Base-by-base conservation (phyloP, 2,329 filamentous ascomycete genomes). In the Fusarium cicatricum region DNA sequence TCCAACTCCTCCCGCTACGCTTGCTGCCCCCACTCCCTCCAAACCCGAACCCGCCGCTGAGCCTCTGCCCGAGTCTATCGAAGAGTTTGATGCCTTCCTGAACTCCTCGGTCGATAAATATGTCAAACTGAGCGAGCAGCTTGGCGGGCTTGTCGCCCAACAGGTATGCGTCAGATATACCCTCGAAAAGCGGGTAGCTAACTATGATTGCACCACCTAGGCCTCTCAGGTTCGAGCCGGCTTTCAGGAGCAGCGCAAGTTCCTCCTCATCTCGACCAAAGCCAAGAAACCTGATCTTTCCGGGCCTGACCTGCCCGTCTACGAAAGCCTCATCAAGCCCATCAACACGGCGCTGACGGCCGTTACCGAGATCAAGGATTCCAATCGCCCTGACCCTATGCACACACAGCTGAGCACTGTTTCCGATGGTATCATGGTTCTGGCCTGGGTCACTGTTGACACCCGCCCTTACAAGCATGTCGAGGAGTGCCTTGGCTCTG, bases 361-460 rank as follows among this genome's bases (percentile, higher is more conserved):
- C 40, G 91, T 95, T 50, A 89, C 87, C 68, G 88, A 90, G 62
- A 85, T 97, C 70, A 89, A 91, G 73, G 92, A 97, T 68, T 82
- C 83, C 54, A 96, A 96, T 75, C 86, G 92, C 37, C 86, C 85
- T 9, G 89, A 89, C 2, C 83, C 88, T 2, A 79, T 90, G 64
- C 92, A 91, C 71, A 90, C 90, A 66, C 91, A 97, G 65, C 79
- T 99, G 42, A 91, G 89, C 70, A 89, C 93, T 65, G 91, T 98
- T 26, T 88, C 92, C 1, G 94, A 98, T 71, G 93, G 93, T 64
- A 93, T 97, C 64, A 89, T 91, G 71, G 88, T 92, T 33, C 80
- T 99, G 54, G 91, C 90, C 29, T 99, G 95, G 95, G 90, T 98
- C 53, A 90, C 89, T 1, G 85, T 95, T 42, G 90, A 96, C 46